phyloP scores from a whole-genome alignment of 441 rosid species.

The Gossypium trilobum region DNA sequence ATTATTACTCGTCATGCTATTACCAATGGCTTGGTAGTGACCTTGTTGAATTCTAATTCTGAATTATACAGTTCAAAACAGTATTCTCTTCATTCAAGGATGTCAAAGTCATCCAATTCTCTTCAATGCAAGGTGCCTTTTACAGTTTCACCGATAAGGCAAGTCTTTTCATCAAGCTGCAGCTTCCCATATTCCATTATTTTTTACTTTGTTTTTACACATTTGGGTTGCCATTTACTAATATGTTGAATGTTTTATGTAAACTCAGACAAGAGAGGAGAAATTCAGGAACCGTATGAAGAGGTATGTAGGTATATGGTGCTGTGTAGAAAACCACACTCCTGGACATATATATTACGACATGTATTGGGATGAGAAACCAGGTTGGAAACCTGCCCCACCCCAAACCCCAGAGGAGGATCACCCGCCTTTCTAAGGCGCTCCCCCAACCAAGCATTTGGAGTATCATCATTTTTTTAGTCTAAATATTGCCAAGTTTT shows the following conservation, averaged over 20 bases:
- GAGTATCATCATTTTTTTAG: not conserved
- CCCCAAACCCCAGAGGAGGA: conserved; percentile 68
- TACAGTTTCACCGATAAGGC: conserved; percentile 67
- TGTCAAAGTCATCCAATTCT: conserved; percentile 78
- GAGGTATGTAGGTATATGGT: conserved; percentile 86
- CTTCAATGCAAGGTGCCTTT: conserved; percentile 81
- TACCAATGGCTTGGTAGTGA: not conserved
- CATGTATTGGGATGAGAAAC: conserved; percentile 95
- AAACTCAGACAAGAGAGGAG: conserved; percentile 49
- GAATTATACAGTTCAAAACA: conserved; percentile 47
- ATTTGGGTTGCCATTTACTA: not conserved
- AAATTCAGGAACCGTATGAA: conserved; percentile 68
- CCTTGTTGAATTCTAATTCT: conserved; percentile 1
- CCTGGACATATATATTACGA: conserved; percentile 91
- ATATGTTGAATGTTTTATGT: not conserved
- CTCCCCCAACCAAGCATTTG: not conserved
- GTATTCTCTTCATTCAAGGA: conserved; percentile 62
- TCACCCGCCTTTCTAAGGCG: conserved; percentile 63
- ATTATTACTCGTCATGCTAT: not conserved
- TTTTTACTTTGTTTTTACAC: not conserved
- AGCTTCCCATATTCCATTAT: not conserved
- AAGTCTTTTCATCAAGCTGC: conserved; percentile 20
- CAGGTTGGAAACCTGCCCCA: conserved; percentile 84
- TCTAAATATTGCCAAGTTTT: not conserved
- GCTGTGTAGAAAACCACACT: conserved; percentile 66